Percentiles rank a stretch among this genome's conserved stretches.
phyloP scores from a whole-genome alignment of 305 asterid species.

The Coffea humblotiana region DNA sequence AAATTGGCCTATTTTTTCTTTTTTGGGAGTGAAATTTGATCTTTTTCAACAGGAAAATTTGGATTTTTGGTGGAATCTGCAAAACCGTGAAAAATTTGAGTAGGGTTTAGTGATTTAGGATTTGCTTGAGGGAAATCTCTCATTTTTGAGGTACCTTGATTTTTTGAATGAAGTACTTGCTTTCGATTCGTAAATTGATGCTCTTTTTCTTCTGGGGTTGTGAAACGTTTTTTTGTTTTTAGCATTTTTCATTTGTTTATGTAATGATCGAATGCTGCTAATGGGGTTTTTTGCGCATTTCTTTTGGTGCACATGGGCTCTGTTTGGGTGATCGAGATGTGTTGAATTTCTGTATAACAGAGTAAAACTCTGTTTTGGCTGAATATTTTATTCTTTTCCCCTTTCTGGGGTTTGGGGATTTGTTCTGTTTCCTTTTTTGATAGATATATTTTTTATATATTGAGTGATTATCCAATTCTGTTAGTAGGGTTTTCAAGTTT shows the following conservation, averaged over 20 bases:
- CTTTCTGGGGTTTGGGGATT: not conserved
- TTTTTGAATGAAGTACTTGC: not conserved
- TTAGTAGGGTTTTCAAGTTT: too few species aligned
- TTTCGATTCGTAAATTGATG: not conserved
- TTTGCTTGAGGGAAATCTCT: not conserved
- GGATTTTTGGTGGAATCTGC: not conserved
- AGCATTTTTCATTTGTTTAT: not conserved
- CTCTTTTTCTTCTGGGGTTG: not conserved
- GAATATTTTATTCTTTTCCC: not conserved
- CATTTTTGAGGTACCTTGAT: not conserved
- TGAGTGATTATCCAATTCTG: too few species aligned
- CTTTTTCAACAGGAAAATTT: not conserved
- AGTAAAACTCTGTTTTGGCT: not conserved
- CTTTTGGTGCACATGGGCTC: not conserved
- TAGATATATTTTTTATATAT: too few species aligned
- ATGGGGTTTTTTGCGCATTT: not conserved
- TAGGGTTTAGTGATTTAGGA: not conserved
- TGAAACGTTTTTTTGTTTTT: not conserved
- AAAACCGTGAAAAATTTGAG: not conserved
- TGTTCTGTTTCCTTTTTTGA: too few species aligned
- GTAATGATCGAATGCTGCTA: not conserved
- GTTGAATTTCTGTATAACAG: not conserved
- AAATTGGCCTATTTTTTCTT: not conserved
- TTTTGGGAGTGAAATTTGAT: not conserved
- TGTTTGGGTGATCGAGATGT: not conserved